phyloP scores from a whole-genome alignment of 2,329 filamentous ascomycete genomes.

The Dichotomopilus funicola region DNA sequence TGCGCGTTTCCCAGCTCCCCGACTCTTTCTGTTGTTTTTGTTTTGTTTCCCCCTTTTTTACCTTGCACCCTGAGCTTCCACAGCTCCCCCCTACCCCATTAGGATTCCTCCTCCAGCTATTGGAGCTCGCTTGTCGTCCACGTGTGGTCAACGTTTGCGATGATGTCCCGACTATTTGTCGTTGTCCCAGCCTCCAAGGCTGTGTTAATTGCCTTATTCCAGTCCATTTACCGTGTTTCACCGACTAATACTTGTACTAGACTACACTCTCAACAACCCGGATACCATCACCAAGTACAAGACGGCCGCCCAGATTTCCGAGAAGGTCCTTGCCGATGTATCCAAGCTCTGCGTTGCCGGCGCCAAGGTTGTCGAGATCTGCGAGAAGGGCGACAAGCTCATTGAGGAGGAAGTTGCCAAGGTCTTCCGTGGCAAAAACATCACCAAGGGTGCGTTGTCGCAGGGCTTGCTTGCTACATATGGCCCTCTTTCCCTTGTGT shows the following conservation, averaged over 20 bases:
- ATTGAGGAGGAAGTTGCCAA: constrained; percentile 89
- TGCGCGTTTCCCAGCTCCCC: neutral
- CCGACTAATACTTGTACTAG: constrained; percentile 38
- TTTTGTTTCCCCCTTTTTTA: neutral
- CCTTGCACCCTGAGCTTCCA: neutral
- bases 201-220: no score
- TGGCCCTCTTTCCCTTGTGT: neutral
- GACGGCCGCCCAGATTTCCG: constrained; percentile 88
- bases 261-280: constrained; percentile 84
- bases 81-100: neutral
- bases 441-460: constrained; percentile 66
- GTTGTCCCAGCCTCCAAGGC: no score
- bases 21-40: neutral
- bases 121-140: neutral
- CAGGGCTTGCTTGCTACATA: constrained; percentile 3
- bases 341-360: constrained; percentile 67
- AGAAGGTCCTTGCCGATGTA: constrained; percentile 89
- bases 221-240: neutral
- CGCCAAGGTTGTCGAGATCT: constrained; percentile 88
- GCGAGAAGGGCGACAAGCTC: constrained; percentile 91
- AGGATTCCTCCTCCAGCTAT: constrained; percentile 1
- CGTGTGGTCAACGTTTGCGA: no score
- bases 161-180: no score
- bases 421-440: constrained; percentile 98
- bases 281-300: constrained; percentile 99